These are phyloP conservation scores for Aspergillus ostianus DNA, from an alignment of 495 filamentous ascomycete genomes.

Conservation along the genomic window DNA sequence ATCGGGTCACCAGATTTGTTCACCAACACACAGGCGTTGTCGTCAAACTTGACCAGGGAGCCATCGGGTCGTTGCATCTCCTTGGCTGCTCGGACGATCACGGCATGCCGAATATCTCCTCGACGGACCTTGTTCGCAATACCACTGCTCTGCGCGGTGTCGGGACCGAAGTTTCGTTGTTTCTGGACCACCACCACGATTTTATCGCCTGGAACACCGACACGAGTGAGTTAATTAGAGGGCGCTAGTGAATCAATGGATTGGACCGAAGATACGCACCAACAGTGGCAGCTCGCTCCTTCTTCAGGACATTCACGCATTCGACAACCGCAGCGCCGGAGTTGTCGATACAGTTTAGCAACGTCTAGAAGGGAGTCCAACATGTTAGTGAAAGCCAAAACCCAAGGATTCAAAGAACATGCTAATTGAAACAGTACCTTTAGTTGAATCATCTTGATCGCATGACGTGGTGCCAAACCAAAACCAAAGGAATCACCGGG, in stretches of 20 bases:
- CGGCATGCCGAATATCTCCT: constrained; percentile 94
- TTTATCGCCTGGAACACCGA: constrained; percentile 69
- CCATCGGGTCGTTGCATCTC: constrained; percentile 84
- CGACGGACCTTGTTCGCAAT: constrained; percentile 90
- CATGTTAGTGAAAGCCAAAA: neutral
- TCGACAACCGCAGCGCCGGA: constrained; percentile 97
- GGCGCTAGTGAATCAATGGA: neutral
- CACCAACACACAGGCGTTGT: constrained; percentile 96
- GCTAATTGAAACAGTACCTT: constrained; percentile 60
- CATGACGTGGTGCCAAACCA: constrained; percentile 25
- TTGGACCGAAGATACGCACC: constrained; percentile 53
- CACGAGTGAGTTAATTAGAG: neutral
- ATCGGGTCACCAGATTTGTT: constrained; percentile 97
- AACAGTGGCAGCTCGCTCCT: constrained; percentile 85
- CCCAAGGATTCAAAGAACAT: neutral
- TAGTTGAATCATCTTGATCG: constrained; percentile 89
- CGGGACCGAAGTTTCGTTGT: constrained; percentile 73
- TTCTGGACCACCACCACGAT: constrained; percentile 99
- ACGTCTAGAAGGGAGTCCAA: constrained; percentile 59
- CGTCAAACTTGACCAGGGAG: constrained; percentile 86
- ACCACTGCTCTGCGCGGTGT: constrained; percentile 52
- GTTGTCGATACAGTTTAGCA: constrained; percentile 99
- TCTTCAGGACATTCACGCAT: constrained; percentile 86
- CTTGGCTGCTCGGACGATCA: constrained; percentile 89
- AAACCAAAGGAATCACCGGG: neutral